Evolutionary conservation across 2,329 filamentous ascomycete species (phyloP).

Genomic region (Sphaerostilbella broomeana): DNA sequence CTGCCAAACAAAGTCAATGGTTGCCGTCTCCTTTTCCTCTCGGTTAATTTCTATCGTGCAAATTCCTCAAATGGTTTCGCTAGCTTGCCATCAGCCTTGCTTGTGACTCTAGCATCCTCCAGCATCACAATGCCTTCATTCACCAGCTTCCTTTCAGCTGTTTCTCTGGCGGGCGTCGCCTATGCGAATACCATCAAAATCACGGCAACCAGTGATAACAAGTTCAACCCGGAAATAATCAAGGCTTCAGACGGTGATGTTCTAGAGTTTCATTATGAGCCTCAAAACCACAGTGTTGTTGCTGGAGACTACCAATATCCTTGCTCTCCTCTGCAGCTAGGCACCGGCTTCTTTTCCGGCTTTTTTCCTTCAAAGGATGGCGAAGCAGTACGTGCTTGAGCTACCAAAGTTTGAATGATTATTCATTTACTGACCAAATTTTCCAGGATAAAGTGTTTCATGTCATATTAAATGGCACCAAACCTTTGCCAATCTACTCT

Average conservation of each 20-base stretch:
- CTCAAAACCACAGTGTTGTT: conserved; percentile 33
- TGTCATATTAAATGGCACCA: conserved; percentile 27
- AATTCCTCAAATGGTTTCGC: background rate
- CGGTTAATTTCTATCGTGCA: background rate
- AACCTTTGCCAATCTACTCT: conserved; percentile 34
- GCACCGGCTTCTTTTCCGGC: conserved; percentile 34
- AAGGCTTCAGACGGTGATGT: conserved; percentile 28
- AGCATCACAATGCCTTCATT: conserved; percentile 25
- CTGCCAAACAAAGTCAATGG: too few relatives aligned
- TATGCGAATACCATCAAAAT: conserved; percentile 29
- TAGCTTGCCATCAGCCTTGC: background rate
- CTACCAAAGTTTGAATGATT: background rate
- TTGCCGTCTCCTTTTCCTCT: too few relatives aligned
- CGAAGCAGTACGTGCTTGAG: conserved; percentile 25
- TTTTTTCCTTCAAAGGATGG: conserved; percentile 24
- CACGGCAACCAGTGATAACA: conserved; percentile 26
- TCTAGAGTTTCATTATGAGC: conserved; percentile 32
- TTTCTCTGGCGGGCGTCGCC: conserved; percentile 21
- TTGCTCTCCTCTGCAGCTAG: conserved; percentile 27
- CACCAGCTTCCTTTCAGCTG: conserved; percentile 20
- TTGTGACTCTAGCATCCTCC: too few relatives aligned
- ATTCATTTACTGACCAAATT: background rate
- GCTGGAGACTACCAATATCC: conserved; percentile 29
- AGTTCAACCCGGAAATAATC: conserved; percentile 29
- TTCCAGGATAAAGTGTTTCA: conserved; percentile 29